These are phyloP conservation scores for Helicostylum pulchrum DNA, from an alignment of 192 early-diverging fungal species.

Conservation along the genomic window DNA sequence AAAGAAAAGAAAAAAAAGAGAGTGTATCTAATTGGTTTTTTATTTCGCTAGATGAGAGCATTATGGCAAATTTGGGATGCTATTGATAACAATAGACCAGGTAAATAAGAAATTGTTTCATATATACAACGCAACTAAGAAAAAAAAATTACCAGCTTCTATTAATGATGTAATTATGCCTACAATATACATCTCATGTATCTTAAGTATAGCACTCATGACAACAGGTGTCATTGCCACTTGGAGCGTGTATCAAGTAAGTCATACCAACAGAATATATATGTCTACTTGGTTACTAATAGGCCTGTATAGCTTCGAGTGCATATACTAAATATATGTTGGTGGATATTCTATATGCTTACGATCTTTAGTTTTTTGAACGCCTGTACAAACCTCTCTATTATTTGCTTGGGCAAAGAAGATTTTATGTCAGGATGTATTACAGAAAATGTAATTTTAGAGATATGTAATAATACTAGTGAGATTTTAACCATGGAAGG, in stretches of 20 bases:
- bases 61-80: conserved; percentile 15
- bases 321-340: conserved; percentile 2
- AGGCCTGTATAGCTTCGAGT: neutral
- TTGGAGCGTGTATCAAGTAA: conserved; percentile 16
- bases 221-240: conserved; percentile 1
- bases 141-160: neutral
- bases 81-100: neutral
- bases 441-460: neutral
- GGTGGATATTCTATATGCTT: conserved; percentile 13
- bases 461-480: neutral
- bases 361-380: conserved; percentile 5
- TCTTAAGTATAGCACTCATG: neutral
- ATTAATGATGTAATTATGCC: conserved; percentile 4
- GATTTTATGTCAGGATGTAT: conserved; percentile 1
- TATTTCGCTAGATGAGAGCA: conserved; percentile 3
- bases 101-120: neutral
- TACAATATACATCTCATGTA: conserved; percentile 6
- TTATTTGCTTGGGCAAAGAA: conserved; percentile 1
- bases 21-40: neutral
- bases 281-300: too few species aligned
- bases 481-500: too few species aligned
- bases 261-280: too few species aligned
- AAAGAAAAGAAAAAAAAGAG: too few species aligned
- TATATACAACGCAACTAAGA: too few species aligned
- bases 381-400: neutral